Evolutionary conservation across 2,329 filamentous ascomycete species (phyloP).

Genomic region (Emmonsiellopsis sp.): DNA sequence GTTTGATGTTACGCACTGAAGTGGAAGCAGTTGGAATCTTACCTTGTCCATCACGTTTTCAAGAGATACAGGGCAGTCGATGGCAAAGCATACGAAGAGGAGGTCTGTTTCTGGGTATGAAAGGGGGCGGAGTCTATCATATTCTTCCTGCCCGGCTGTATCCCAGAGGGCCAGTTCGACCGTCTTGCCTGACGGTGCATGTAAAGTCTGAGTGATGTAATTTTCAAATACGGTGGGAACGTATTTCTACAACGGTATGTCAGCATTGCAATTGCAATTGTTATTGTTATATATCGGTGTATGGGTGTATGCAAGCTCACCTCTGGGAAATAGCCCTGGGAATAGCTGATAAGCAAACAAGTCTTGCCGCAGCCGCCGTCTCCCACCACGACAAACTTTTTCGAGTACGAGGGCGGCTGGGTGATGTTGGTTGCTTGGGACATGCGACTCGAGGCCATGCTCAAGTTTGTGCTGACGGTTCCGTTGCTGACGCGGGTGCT

Average conservation of each 20-base stretch:
- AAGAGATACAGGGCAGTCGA: constrained; percentile 94
- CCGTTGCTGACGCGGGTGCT: constrained; percentile 72
- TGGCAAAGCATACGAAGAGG: constrained; percentile 97
- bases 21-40: constrained; percentile 17
- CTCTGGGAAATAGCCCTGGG: constrained; percentile 97
- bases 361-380: constrained; percentile 99
- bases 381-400: constrained; percentile 98
- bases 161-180: constrained; percentile 98
- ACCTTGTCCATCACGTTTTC: constrained; percentile 99
- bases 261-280: background rate
- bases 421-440: constrained; percentile 78
- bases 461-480: constrained; percentile 78
- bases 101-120: constrained; percentile 98
- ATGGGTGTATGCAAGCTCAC: constrained; percentile 47
- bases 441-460: constrained; percentile 59
- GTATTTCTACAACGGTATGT: constrained; percentile 66
- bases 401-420: constrained; percentile 86
- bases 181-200: constrained; percentile 79
- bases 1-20: background rate
- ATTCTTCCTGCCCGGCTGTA: constrained; percentile 96
- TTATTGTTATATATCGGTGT: too few species aligned
- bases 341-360: constrained; percentile 96
- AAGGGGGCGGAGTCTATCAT: constrained; percentile 87
- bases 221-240: constrained; percentile 99
- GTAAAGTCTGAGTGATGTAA: constrained; percentile 95